Evolutionary conservation across 345 rosid genomes (phyloP).

Genomic region (Hibiscus trionum): DNA sequence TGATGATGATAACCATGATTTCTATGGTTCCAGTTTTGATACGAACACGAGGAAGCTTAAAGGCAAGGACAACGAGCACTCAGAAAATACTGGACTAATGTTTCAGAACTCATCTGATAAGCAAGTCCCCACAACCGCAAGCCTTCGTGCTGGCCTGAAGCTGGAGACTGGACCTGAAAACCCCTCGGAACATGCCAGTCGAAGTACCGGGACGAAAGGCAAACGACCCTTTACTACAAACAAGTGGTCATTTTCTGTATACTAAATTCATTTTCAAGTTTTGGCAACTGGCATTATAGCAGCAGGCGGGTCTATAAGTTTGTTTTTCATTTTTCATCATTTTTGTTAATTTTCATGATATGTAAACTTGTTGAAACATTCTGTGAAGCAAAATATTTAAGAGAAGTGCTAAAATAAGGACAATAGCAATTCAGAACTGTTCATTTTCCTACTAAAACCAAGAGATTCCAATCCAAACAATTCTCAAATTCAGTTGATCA

Average conservation of each 20-base stretch:
- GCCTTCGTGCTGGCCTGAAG: slow-evolving; percentile 25
- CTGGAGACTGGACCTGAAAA: slow-evolving; percentile 22
- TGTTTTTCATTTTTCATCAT: slow-evolving; percentile 8
- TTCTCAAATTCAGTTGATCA: neutral
- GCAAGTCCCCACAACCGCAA: slow-evolving; percentile 20
- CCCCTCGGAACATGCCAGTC: slow-evolving; percentile 15
- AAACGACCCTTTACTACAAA: slow-evolving; percentile 22
- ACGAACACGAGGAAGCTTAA: slow-evolving; percentile 8
- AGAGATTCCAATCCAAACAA: neutral
- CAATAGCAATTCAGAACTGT: neutral
- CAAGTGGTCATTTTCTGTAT: slow-evolving; percentile 45
- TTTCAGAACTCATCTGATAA: slow-evolving; percentile 2
- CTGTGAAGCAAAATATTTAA: neutral
- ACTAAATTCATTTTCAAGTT: slow-evolving; percentile 1
- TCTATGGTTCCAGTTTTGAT: slow-evolving; percentile 1
- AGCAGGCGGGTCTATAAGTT: neutral
- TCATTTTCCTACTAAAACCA: too few relatives aligned
- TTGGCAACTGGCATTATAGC: slow-evolving; percentile 7
- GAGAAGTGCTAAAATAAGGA: neutral
- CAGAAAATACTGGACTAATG: neutral
- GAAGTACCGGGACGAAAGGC: slow-evolving; percentile 22
- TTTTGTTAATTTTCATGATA: slow-evolving; percentile 9
- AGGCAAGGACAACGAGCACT: neutral
- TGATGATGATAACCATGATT: slow-evolving; percentile 29
- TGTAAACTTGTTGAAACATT: slow-evolving; percentile 11